phyloP scores from a whole-genome alignment of 1,139 yeast genomes.

The Debaryomyces robertsiae region DNA sequence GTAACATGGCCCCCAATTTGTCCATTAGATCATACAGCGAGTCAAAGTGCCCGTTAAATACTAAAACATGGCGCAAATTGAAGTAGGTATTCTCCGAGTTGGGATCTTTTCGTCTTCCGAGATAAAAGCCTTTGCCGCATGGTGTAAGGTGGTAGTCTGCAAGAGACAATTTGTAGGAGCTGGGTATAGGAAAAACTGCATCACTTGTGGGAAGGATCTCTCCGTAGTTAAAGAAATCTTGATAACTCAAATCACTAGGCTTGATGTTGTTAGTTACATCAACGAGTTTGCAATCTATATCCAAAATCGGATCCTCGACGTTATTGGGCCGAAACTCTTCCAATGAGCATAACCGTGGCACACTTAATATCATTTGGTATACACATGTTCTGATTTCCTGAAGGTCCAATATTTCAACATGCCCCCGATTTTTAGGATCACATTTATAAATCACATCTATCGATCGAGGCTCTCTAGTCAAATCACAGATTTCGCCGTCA shows the following conservation, averaged over 20 bases:
- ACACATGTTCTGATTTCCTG: slow-evolving; percentile 74
- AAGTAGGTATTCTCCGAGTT: slow-evolving; percentile 20
- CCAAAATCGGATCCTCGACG: slow-evolving; percentile 36
- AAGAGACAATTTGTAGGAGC: slow-evolving; percentile 28
- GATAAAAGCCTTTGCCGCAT: slow-evolving; percentile 36
- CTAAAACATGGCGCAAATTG: slow-evolving; percentile 27
- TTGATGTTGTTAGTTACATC: slow-evolving; percentile 18
- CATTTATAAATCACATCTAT: slow-evolving; percentile 72
- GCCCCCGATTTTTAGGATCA: slow-evolving; percentile 40
- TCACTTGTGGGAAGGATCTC: slow-evolving; percentile 11
- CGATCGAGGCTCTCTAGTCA: slow-evolving; percentile 63
- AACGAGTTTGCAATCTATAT: slow-evolving; percentile 46
- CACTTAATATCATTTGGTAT: slow-evolving; percentile 60
- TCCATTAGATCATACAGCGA: slow-evolving; percentile 20
- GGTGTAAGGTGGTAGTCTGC: slow-evolving; percentile 29
- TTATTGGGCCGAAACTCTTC: slow-evolving; percentile 49
- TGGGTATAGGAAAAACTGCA: slow-evolving; percentile 23
- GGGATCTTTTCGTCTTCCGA: slow-evolving; percentile 22
- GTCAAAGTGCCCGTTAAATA: slow-evolving; percentile 25
- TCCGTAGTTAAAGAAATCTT: slow-evolving; percentile 16
- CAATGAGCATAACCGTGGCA: slow-evolving; percentile 60
- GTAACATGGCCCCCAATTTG: slow-evolving; percentile 25
- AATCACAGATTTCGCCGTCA: slow-evolving; percentile 73
- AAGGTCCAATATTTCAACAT: slow-evolving; percentile 44
- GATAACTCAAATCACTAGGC: slow-evolving; percentile 7